Percentiles rank a stretch among this genome's conserved stretches.
phyloP scores from a whole-genome alignment of 306 rosid species.

The Fagus sylvatica region DNA sequence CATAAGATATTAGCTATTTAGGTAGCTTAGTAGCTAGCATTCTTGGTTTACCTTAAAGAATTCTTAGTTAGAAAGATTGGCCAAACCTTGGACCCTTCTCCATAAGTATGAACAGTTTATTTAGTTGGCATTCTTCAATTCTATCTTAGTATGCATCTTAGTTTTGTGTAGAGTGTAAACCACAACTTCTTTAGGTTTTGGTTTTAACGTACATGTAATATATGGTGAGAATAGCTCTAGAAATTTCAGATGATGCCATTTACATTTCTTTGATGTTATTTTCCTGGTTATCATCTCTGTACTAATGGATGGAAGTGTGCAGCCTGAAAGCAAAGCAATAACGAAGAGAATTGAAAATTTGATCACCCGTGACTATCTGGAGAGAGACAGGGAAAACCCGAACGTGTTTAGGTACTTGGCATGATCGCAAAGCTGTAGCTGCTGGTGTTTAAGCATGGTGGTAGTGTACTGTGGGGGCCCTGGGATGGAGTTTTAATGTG shows the following conservation, averaged over 20 bases:
- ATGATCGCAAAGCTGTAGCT: constrained; percentile 21
- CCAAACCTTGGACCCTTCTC: background rate
- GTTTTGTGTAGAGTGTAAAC: background rate
- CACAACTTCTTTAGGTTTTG: too few species aligned
- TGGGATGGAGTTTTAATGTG: background rate
- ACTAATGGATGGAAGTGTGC: constrained; percentile 23
- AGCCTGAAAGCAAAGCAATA: constrained; percentile 85
- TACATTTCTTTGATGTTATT: background rate
- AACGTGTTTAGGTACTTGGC: constrained; percentile 64
- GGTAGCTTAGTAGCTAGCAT: background rate
- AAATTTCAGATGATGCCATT: background rate
- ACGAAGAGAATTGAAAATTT: constrained; percentile 87
- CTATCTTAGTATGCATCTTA: background rate
- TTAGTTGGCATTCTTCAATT: background rate
- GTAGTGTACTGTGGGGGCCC: background rate
- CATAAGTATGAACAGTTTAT: background rate
- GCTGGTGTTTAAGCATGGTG: constrained; percentile 1
- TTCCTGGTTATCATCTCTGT: constrained; percentile 2
- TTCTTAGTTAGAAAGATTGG: background rate
- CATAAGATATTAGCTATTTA: background rate
- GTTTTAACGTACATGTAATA: background rate
- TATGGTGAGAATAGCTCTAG: background rate
- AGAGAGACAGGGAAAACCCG: constrained; percentile 70
- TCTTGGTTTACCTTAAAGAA: background rate
- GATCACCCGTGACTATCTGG: constrained; percentile 68